Evolutionary conservation across 2,329 filamentous ascomycete species (phyloP).

Genomic region (Cadophora malorum): DNA sequence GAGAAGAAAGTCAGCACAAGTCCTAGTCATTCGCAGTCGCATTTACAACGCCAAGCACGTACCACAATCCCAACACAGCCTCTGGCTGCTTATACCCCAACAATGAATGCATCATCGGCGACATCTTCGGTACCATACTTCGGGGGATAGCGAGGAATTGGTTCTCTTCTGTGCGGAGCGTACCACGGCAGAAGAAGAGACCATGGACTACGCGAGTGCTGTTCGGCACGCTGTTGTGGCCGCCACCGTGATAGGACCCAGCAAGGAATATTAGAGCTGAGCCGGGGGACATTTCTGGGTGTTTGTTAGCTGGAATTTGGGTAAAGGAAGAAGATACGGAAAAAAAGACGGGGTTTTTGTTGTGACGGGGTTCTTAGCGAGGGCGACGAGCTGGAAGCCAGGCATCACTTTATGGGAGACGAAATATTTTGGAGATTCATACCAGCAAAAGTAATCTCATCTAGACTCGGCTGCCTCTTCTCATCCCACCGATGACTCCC

Average conservation of each 20-base stretch:
- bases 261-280: conserved; percentile 8
- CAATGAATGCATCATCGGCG: conserved; percentile 3
- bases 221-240: conserved; percentile 5
- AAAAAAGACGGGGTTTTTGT: not conserved
- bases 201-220: conserved; percentile 1
- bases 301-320: not conserved
- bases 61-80: not conserved
- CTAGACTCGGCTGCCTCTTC: conserved; percentile 4
- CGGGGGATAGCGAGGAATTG: conserved; percentile 10
- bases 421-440: not conserved
- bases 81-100: conserved; percentile 7
- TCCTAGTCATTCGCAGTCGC: no score
- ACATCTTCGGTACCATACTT: conserved; percentile 5
- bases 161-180: conserved; percentile 16
- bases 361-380: not conserved
- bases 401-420: not conserved
- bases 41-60: not conserved
- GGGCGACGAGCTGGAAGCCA: not conserved
- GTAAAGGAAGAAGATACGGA: no score
- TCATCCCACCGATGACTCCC: conserved; percentile 14
- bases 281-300: conserved; percentile 5
- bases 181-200: conserved; percentile 15
- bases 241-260: conserved; percentile 8
- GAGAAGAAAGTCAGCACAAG: not conserved
- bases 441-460: conserved; percentile 12